phyloP scores from a whole-genome alignment of 108 stramenopile species.

The Skeletonema tropicum region DNA sequence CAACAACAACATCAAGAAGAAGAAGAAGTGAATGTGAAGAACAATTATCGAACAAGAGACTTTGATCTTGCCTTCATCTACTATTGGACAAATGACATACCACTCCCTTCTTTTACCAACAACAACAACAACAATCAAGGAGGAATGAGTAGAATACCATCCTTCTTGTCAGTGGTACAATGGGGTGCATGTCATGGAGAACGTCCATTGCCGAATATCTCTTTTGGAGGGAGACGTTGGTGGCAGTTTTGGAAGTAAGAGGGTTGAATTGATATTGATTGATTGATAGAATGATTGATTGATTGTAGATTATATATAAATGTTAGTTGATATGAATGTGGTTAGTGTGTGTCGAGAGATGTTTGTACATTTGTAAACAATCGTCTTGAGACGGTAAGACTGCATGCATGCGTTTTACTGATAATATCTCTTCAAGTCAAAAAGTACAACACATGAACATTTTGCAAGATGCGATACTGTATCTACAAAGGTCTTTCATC shows the following conservation, averaged over 20 bases:
- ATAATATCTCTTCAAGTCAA: no score
- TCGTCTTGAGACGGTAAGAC: no score
- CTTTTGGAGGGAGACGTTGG: conserved; percentile 1
- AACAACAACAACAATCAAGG: background rate
- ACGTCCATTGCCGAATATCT: conserved; percentile 2
- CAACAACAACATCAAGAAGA: background rate
- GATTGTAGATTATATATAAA: no score
- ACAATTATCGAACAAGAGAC: conserved; percentile 11
- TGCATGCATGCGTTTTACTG: no score
- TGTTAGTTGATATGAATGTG: no score
- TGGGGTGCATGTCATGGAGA: conserved; percentile 22
- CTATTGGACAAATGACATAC: conserved; percentile 31
- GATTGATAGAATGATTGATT: no score
- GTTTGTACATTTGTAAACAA: no score
- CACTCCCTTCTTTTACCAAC: no score
- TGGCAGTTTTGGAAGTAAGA: conserved; percentile 15
- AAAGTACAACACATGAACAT: no score
- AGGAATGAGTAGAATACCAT: background rate
- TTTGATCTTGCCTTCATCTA: conserved; percentile 28
- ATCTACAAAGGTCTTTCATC: no score
- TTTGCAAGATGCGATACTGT: no score
- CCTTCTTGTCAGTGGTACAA: background rate
- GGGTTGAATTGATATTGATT: background rate
- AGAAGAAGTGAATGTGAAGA: background rate
- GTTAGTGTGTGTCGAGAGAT: no score